A percentile compares a stretch with the other conserved stretches of the same genome.
Evolutionary conservation across 1,284 basidiomycete species (phyloP).

Genomic region (Ganoderma resinaceum): DNA sequence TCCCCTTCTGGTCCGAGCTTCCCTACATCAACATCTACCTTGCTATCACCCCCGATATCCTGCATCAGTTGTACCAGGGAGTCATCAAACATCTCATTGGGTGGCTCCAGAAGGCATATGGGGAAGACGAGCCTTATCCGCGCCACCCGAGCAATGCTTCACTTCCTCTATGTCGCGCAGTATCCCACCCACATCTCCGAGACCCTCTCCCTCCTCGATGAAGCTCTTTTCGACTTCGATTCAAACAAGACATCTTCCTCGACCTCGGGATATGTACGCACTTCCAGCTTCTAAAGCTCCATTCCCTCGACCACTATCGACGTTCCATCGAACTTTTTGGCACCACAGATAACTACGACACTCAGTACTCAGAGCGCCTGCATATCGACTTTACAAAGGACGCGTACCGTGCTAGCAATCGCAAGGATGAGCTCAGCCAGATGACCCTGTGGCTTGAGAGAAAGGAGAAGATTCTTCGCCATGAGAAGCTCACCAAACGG

Average conservation of each 20-base stretch:
- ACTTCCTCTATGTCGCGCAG: conserved; percentile 40
- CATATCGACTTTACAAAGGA: too few relatives aligned
- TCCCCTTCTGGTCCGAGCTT: conserved; percentile 43
- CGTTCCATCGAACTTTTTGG: conserved; percentile 32
- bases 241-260: conserved; percentile 39
- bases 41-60: conserved; percentile 33
- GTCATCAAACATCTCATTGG: conserved; percentile 39
- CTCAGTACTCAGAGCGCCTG: too few relatives aligned
- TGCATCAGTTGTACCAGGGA: conserved; percentile 40
- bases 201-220: conserved; percentile 34
- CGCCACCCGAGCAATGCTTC: conserved; percentile 38
- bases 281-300: conserved; percentile 43
- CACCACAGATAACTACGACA: conserved; percentile 37
- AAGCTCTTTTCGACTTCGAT: conserved; percentile 39
- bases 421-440: conserved; percentile 42
- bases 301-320: conserved; percentile 37
- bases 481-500: conserved; percentile 10
- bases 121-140: conserved; percentile 31
- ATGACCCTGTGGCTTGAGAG: conserved; percentile 47
- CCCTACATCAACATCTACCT: conserved; percentile 38
- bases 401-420: conserved; percentile 41
- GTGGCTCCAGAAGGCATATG: conserved; percentile 24
- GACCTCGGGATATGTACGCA: conserved; percentile 33
- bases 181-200: conserved; percentile 35
- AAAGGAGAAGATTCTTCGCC: conserved; percentile 30